Percentiles rank a stretch among this genome's conserved stretches.
These are phyloP conservation scores for Aspergillus alliaceus DNA, from an alignment of 2,329 filamentous ascomycete species.

Conservation along the genomic window DNA sequence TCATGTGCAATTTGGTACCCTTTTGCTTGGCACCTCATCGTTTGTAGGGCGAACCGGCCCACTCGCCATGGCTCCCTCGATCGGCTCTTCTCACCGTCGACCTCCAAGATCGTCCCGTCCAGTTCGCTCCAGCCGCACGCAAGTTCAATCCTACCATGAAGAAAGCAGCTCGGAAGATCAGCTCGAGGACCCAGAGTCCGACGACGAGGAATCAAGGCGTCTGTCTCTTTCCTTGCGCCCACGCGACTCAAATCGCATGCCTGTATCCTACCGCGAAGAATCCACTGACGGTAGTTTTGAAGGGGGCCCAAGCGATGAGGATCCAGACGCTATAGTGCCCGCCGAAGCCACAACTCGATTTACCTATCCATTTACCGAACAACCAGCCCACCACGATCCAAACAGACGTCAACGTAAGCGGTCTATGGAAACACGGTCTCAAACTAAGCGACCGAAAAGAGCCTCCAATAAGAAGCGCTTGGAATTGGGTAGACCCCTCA, in stretches of 20 bases:
- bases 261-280: constrained; percentile 35
- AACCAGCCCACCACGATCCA: constrained; percentile 5
- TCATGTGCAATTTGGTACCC: constrained; percentile 18
- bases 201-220: constrained; percentile 15
- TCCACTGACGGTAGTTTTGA: constrained; percentile 32
- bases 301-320: constrained; percentile 10
- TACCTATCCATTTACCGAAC: constrained; percentile 11
- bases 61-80: constrained; percentile 30
- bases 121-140: constrained; percentile 35
- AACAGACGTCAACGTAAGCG: constrained; percentile 17
- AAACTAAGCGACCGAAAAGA: constrained; percentile 21
- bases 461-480: constrained; percentile 12
- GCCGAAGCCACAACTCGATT: constrained; percentile 5
- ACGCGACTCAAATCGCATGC: constrained; percentile 26
- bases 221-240: constrained; percentile 32
- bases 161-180: constrained; percentile 34
- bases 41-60: constrained; percentile 11
- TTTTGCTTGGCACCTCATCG: constrained; percentile 8
- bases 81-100: constrained; percentile 20
- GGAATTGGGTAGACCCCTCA: constrained; percentile 22
- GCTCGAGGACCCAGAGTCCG: constrained; percentile 12
- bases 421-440: constrained; percentile 18
- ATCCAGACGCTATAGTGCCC: constrained; percentile 11
- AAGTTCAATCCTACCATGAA: constrained; percentile 40
- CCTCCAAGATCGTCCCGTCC: constrained; percentile 30